Conservation (phyloP, 1,284 basidiomycete species). For the Trichosporon sp. region DNA sequence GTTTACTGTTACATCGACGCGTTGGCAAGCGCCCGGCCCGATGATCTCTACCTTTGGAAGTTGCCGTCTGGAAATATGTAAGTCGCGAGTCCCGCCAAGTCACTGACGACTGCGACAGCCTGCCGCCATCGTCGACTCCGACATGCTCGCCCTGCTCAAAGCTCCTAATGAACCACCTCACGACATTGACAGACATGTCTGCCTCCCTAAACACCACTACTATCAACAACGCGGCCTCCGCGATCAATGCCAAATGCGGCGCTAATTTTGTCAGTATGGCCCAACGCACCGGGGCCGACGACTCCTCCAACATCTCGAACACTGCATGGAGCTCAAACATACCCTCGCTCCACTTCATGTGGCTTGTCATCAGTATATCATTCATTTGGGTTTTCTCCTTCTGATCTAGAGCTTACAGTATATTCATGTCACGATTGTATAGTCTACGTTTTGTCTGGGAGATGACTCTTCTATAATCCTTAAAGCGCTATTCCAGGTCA, state of each 20-base stretch:
- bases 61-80: conserved; percentile 40
- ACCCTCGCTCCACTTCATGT: neutral
- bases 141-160: conserved; percentile 44
- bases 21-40: conserved; percentile 27
- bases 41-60: conserved; percentile 45
- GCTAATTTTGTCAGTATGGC: conserved; percentile 22
- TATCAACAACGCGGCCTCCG: conserved; percentile 25
- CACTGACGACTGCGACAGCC: conserved; percentile 14
- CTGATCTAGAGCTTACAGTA: neutral
- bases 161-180: conserved; percentile 34
- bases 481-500: conserved; percentile 3
- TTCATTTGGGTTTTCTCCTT: neutral
- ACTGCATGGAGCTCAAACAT: neutral
- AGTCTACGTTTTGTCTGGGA: neutral
- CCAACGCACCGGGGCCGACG: neutral
- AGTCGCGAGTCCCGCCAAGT: too few relatives aligned
- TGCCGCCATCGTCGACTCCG: conserved; percentile 35
- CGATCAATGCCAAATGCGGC: conserved; percentile 37
- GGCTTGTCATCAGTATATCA: neutral
- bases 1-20: conserved; percentile 45
- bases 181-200: conserved; percentile 20
- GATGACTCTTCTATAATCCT: conserved; percentile 1
- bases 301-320: neutral
- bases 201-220: conserved; percentile 36
- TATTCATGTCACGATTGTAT: conserved; percentile 7